Evolutionary conservation across 306 rosid genomes (phyloP), one percentile per base, ranked within the genome.

Genomic region (Carpinus fangiana): DNA sequence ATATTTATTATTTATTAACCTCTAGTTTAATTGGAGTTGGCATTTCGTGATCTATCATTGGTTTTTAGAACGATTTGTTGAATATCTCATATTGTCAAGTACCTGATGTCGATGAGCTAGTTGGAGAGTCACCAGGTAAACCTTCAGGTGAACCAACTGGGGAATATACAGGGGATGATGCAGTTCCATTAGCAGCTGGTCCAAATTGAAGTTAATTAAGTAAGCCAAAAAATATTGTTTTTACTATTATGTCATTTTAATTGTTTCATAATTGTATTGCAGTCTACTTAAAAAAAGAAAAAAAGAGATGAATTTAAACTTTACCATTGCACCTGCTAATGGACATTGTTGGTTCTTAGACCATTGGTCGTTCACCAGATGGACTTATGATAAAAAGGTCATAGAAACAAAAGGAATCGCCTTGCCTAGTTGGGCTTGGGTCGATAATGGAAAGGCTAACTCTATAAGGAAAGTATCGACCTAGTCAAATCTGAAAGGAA

Each of bases 131-230:
- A 6, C 66, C 36, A 51, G 59, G 73, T 72, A 4, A 60, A 48
- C 54, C 65, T 59, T 72, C 77, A 4, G 82, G 77, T 12, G 82
- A 72, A 48, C 73, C 64, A n/a, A 53, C n/a, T 54, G 73, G 76
- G 26, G 82, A 73, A 28, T 41, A 16, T 41, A 8, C 36, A 9
- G 57, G 28, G 50, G 46, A 41, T 78, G 38, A 5, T 50, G 20
- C 65, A 4, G 72, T 16, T 38, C 72, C 72, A 67, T 67, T 67
- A 67, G 72, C 50, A 67, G 72, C 72, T 67, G 72, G 17, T 51
- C 52, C 41, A 67, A n/a, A 41, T 41, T 67, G 5, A n/a, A 38
- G 23, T 9, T 66, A 51, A 41, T 6, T n/a, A n/a, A n/a, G 45
- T 41, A 5, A 6, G 45, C 8, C 7, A 5, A 5, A 23, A 23